phyloP scores from a whole-genome alignment of 768 basidiomycete species.

The Phylloporus sp. region DNA sequence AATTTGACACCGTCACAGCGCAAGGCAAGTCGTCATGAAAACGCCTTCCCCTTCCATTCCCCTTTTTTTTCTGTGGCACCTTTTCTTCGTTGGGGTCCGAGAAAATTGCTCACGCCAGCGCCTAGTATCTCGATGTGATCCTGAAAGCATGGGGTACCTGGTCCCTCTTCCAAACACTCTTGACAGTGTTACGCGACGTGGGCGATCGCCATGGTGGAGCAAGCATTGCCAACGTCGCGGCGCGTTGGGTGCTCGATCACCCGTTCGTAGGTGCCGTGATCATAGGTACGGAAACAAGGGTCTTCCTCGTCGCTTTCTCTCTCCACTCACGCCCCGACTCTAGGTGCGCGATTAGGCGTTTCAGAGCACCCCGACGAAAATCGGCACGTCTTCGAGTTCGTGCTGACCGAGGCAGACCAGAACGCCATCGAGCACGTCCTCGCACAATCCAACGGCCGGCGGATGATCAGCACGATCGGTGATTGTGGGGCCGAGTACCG shows the following conservation, averaged over 20 bases:
- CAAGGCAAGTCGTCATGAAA: conserved; percentile 46
- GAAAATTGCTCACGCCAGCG: no score
- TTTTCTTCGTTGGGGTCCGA: no score
- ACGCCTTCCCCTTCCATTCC: background rate
- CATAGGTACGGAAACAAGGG: conserved; percentile 44
- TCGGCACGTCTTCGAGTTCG: conserved; percentile 53
- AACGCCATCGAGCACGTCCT: conserved; percentile 60
- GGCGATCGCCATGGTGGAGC: conserved; percentile 60
- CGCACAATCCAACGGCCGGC: conserved; percentile 53
- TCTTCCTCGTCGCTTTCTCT: background rate
- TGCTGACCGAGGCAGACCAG: conserved; percentile 51
- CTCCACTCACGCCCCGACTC: background rate
- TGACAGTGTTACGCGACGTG: conserved; percentile 54
- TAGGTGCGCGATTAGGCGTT: conserved; percentile 70
- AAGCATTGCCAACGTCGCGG: conserved; percentile 75
- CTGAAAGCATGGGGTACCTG: conserved; percentile 74
- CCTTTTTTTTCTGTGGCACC: no score
- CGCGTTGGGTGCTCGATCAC: conserved; percentile 80
- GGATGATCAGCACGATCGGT: conserved; percentile 63
- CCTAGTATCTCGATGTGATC: conserved; percentile 83
- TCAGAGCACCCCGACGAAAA: conserved; percentile 74
- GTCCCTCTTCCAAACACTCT: conserved; percentile 65
- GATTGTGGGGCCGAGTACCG: conserved; percentile 87
- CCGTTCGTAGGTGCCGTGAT: conserved; percentile 72
- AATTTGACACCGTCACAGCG: conserved; percentile 76